These are phyloP conservation scores for Inonotus hispidus DNA, from an alignment of 1,284 basidiomycete species.

Conservation along the genomic window DNA sequence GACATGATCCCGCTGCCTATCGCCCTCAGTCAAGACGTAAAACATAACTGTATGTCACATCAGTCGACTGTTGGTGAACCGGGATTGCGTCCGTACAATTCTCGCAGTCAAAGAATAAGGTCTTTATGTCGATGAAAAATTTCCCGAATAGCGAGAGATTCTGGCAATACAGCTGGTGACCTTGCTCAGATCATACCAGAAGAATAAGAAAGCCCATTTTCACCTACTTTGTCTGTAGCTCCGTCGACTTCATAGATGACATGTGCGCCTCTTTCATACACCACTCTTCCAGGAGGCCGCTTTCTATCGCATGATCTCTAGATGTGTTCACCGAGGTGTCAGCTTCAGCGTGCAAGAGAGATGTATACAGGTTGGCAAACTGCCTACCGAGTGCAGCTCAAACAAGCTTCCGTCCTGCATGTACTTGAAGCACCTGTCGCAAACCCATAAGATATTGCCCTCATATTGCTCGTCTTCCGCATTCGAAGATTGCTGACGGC, in stretches of 20 bases:
- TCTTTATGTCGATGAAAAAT: constrained; percentile 98
- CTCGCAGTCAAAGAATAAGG: constrained; percentile 90
- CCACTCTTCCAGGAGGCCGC: constrained; percentile 84
- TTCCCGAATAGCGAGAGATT: constrained; percentile 95
- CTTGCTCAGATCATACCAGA: constrained; percentile 2
- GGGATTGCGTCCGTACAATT: constrained; percentile 50
- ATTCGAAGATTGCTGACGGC: background rate
- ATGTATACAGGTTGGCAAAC: constrained; percentile 3
- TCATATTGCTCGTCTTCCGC: constrained; percentile 30
- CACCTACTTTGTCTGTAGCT: constrained; percentile 67
- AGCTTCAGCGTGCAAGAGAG: constrained; percentile 15
- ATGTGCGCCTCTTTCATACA: constrained; percentile 88
- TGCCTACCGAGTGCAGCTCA: constrained; percentile 69
- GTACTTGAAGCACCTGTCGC: constrained; percentile 96
- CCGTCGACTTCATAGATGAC: constrained; percentile 97
- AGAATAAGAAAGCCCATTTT: background rate
- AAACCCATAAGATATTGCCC: constrained; percentile 68
- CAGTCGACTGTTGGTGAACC: constrained; percentile 9
- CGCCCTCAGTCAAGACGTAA: constrained; percentile 89
- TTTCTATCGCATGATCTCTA: constrained; percentile 69
- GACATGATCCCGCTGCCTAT: constrained; percentile 70
- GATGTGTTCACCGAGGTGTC: constrained; percentile 43
- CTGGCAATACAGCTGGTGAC: constrained; percentile 84
- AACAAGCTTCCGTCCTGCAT: constrained; percentile 72
- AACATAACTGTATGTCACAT: constrained; percentile 63